A percentile compares a stretch with the other conserved stretches of the same genome.
Evolutionary conservation across 306 rosid species (phyloP).

Genomic region (Delonix regia): DNA sequence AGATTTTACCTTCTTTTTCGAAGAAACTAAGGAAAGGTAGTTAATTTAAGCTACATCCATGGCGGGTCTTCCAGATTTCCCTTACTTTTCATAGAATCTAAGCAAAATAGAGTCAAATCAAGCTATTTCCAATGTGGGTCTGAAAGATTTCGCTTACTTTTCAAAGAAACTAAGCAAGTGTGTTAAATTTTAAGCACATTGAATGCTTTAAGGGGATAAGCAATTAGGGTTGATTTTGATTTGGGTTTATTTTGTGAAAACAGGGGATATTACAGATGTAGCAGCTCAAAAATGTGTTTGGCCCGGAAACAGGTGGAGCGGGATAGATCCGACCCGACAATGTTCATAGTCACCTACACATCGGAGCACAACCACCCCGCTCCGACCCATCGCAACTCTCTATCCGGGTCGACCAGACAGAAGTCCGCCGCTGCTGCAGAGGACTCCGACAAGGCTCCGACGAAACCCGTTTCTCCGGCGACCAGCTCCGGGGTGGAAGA

Average conservation of each 20-base stretch:
- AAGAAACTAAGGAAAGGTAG: too few relatives aligned
- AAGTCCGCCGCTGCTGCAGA: conserved; percentile 46
- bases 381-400: conserved; percentile 90
- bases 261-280: conserved; percentile 95
- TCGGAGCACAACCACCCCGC: conserved; percentile 96
- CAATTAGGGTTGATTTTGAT: background rate
- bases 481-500: conserved; percentile 59
- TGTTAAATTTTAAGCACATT: too few relatives aligned
- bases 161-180: too few relatives aligned
- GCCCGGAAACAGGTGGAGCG: conserved; percentile 98
- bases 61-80: too few relatives aligned
- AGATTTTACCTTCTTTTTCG: too few relatives aligned
- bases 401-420: conserved; percentile 89
- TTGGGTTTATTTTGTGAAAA: conserved; percentile 30
- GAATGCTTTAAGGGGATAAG: too few relatives aligned
- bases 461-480: conserved; percentile 51
- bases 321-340: conserved; percentile 86
- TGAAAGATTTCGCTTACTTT: too few relatives aligned
- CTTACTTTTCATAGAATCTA: background rate
- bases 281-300: conserved; percentile 92
- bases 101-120: background rate
- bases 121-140: too few relatives aligned
- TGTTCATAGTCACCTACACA: conserved; percentile 89
- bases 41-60: background rate
- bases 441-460: conserved; percentile 34